phyloP scores from a whole-genome alignment of 1,139 yeast genomes.

The Eremothecium gossypii region DNA sequence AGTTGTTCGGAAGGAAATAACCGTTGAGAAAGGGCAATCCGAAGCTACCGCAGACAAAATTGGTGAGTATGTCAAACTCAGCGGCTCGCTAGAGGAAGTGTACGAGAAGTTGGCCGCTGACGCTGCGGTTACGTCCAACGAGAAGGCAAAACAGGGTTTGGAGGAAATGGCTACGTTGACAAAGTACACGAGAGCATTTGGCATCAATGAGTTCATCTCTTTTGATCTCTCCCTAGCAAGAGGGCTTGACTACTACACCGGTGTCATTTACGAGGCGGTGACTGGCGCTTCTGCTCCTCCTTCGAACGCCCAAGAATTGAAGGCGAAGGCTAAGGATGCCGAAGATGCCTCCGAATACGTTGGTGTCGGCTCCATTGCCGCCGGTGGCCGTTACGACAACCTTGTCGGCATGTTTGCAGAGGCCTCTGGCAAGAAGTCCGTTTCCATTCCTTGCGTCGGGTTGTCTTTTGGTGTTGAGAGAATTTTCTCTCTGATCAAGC shows the following conservation, averaged over 20 bases:
- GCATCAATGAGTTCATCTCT: constrained; percentile 51
- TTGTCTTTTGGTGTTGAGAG: constrained; percentile 95
- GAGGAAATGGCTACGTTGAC: constrained; percentile 69
- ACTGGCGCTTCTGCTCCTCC: constrained; percentile 96
- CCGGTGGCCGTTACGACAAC: constrained; percentile 96
- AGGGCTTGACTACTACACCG: constrained; percentile 96
- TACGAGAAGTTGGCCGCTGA: constrained; percentile 47
- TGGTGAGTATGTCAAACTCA: constrained; percentile 81
- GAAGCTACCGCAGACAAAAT: constrained; percentile 88
- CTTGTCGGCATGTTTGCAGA: constrained; percentile 93
- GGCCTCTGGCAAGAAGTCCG: constrained; percentile 64
- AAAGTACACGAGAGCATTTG: constrained; percentile 74
- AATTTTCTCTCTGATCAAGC: constrained; percentile 78
- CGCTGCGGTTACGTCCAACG: constrained; percentile 50
- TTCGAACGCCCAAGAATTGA: constrained; percentile 55
- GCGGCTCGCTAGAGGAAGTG: constrained; percentile 67
- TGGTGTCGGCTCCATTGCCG: constrained; percentile 97
- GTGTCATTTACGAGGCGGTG: constrained; percentile 91
- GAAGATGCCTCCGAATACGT: constrained; percentile 96
- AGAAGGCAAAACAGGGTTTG: constrained; percentile 70
- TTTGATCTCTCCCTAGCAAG: constrained; percentile 93
- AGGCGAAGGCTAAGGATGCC: constrained; percentile 33
- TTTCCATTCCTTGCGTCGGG: constrained; percentile 93
- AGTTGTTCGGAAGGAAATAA: constrained; percentile 84
- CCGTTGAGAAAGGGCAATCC: constrained; percentile 77